Percentiles rank a stretch among this genome's conserved stretches.
These are phyloP conservation scores for Claviceps cyperi DNA, from an alignment of 2,329 filamentous ascomycete genomes.

Conservation along the genomic window DNA sequence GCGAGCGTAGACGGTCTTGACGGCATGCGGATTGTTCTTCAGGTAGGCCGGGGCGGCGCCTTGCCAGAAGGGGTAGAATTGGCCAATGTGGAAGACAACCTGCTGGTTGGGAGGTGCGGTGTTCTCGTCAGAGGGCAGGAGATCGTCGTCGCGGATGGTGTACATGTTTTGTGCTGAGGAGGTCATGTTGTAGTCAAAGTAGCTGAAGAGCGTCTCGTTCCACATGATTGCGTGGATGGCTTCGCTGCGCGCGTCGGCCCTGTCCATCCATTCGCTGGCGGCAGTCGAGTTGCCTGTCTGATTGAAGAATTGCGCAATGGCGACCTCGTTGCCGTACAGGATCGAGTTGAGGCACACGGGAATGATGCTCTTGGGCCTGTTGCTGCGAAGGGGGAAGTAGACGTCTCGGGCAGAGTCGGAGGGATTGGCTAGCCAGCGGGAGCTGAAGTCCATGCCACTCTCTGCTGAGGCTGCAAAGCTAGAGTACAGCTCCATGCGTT, in stretches of 20 bases:
- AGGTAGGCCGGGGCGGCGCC: constrained; percentile 45
- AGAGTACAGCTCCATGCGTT: constrained; percentile 40
- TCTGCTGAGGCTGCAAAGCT: constrained; percentile 53
- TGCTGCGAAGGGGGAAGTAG: constrained; percentile 50
- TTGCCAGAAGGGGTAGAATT: constrained; percentile 57
- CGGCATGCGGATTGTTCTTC: constrained; percentile 42
- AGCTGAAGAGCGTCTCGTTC: constrained; percentile 47
- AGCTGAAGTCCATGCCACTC: constrained; percentile 49
- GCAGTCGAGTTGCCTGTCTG: constrained; percentile 34
- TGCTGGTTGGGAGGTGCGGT: constrained; percentile 40
- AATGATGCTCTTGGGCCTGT: constrained; percentile 43
- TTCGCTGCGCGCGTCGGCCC: constrained; percentile 38
- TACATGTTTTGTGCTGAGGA: constrained; percentile 40
- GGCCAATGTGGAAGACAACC: constrained; percentile 41
- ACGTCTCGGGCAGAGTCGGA: constrained; percentile 42
- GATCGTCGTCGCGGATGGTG: constrained; percentile 32
- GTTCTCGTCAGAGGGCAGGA: constrained; percentile 13
- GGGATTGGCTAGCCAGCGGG: constrained; percentile 43
- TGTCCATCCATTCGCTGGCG: constrained; percentile 32
- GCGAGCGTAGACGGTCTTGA: constrained; percentile 38
- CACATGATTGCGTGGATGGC: constrained; percentile 51
- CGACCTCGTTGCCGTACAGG: constrained; percentile 49
- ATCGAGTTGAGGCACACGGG: constrained; percentile 57
- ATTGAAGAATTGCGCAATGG: constrained; percentile 40
- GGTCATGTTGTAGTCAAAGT: constrained; percentile 57